Percentiles rank a stretch among this genome's conserved stretches.
phyloP scores from a whole-genome alignment of 31 red algal species.

The Porphyra umbilicalis region DNA sequence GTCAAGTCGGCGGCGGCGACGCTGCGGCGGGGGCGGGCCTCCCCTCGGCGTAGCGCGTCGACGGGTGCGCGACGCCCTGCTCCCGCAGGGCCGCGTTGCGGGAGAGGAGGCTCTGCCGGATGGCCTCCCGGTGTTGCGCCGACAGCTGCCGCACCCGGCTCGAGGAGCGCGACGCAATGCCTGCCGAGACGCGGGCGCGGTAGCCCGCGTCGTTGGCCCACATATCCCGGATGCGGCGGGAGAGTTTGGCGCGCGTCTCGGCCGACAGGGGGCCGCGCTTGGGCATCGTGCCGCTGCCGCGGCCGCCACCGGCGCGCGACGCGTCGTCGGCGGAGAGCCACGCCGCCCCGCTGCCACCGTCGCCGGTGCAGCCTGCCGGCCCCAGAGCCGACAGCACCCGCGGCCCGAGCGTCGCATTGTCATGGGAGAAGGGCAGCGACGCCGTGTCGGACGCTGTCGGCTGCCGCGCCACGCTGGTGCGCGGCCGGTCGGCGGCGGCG shows the following conservation, averaged over 20 bases:
- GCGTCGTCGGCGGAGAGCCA: neutral
- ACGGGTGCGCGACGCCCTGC: neutral
- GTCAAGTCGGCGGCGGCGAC: neutral
- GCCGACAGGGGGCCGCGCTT: conserved; percentile 23
- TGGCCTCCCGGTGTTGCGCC: neutral
- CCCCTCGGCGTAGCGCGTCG: neutral
- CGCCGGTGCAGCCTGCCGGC: too few species aligned
- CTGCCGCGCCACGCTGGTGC: neutral
- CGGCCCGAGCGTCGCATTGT: neutral
- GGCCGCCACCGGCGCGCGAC: neutral
- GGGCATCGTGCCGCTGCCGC: neutral
- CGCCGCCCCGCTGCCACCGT: neutral
- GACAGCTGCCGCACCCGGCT: neutral
- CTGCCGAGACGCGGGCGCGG: conserved; percentile 25
- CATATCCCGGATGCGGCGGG: conserved; percentile 47
- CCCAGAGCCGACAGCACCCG: neutral
- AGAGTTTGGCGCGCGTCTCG: conserved; percentile 47
- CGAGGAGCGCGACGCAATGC: conserved; percentile 10
- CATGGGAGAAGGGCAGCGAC: neutral
- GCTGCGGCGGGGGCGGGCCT: neutral
- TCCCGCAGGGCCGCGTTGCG: neutral
- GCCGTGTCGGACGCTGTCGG: neutral
- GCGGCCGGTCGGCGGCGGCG: too few species aligned
- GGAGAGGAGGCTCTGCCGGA: conserved; percentile 1
- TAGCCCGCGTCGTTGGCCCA: conserved; percentile 67